Percentiles rank a stretch among this genome's conserved stretches.
Conservation (phyloP, 805 yeast genomes). For the Barnettozyma pratensis region DNA sequence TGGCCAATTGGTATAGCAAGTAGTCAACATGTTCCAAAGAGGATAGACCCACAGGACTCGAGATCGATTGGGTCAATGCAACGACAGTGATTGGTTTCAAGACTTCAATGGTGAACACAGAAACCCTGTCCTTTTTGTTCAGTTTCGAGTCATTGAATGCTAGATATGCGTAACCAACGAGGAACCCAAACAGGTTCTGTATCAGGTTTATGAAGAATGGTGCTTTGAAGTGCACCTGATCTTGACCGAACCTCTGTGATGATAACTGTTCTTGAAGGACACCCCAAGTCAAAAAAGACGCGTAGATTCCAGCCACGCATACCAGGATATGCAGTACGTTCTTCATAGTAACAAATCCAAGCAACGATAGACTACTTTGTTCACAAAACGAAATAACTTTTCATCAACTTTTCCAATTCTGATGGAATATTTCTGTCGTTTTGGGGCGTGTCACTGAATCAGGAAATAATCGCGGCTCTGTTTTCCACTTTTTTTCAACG, state of each 20-base stretch:
- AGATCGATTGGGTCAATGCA: conserved; percentile 59
- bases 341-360: background rate
- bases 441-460: background rate
- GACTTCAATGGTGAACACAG: conserved; percentile 13
- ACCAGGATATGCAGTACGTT: conserved; percentile 17
- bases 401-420: background rate
- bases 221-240: conserved; percentile 54
- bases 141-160: conserved; percentile 18
- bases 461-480: conserved; percentile 4
- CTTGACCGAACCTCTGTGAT: conserved; percentile 62
- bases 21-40: conserved; percentile 82
- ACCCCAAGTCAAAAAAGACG: conserved; percentile 88
- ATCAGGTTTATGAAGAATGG: conserved; percentile 73
- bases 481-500: background rate
- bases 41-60: conserved; percentile 79
- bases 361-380: background rate
- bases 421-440: no score
- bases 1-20: conserved; percentile 78
- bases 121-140: conserved; percentile 4
- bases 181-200: conserved; percentile 70
- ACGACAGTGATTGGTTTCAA: conserved; percentile 21
- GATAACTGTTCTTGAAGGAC: conserved; percentile 85
- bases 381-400: no score
- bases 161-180: conserved; percentile 62
- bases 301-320: conserved; percentile 65